Conservation (phyloP, 2,329 filamentous ascomycete species). For the Neofusicoccum cordaticola region DNA sequence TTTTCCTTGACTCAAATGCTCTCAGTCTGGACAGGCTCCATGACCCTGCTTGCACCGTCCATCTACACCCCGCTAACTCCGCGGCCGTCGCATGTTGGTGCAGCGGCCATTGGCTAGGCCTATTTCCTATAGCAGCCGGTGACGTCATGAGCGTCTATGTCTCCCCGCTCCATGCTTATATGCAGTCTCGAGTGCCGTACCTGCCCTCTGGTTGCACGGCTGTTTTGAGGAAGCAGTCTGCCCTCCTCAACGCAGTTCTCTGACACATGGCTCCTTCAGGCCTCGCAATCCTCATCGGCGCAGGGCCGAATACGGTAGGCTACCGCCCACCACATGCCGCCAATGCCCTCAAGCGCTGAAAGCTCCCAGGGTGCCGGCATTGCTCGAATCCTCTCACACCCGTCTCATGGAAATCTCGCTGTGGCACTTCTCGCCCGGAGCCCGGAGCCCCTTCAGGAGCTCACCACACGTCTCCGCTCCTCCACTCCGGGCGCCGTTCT, state of each 20-base stretch:
- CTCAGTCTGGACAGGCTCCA: background rate
- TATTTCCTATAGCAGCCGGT: background rate
- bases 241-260: background rate
- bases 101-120: background rate
- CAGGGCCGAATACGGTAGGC: conserved; percentile 31
- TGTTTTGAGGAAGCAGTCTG: no score
- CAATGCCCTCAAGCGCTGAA: background rate
- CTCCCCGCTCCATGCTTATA: background rate
- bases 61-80: background rate
- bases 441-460: conserved; percentile 43
- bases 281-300: conserved; percentile 34
- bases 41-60: no score
- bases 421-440: conserved; percentile 54
- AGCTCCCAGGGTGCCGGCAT: conserved; percentile 51
- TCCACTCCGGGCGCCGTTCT: conserved; percentile 45
- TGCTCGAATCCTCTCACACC: conserved; percentile 52
- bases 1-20: no score
- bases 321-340: background rate
- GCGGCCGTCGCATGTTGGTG: background rate
- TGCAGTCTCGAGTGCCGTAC: background rate
- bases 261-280: conserved; percentile 14
- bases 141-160: background rate
- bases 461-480: conserved; percentile 42
- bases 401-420: conserved; percentile 53
- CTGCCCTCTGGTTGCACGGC: no score